phyloP scores from a whole-genome alignment of 768 basidiomycete species.

The Trametes meyenii region DNA sequence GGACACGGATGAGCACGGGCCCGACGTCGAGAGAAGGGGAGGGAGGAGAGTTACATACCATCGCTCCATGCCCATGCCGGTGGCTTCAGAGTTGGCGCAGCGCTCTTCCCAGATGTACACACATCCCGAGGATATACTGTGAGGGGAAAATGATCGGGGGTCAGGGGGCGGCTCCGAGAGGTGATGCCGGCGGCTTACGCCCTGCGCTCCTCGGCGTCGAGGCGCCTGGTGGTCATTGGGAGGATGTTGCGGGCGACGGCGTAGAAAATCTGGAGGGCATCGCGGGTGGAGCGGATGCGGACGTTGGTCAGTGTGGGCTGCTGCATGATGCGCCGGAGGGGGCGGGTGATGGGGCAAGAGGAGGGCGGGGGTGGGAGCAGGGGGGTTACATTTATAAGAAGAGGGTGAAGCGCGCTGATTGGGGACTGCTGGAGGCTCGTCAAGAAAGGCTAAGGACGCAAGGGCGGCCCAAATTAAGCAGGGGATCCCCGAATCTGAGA shows the following conservation, averaged over 20 bases:
- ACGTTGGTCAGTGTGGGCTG: slow-evolving; percentile 75
- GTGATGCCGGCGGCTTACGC: slow-evolving; percentile 22
- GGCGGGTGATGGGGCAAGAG: slow-evolving; percentile 27
- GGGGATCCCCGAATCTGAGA: slow-evolving; percentile 36
- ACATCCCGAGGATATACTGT: slow-evolving; percentile 65
- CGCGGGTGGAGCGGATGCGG: slow-evolving; percentile 75
- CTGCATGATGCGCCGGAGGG: slow-evolving; percentile 53
- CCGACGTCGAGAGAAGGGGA: slow-evolving; percentile 3
- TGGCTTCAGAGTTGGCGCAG: slow-evolving; percentile 77
- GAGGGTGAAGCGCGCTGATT: slow-evolving; percentile 12
- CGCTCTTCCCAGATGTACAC: slow-evolving; percentile 92
- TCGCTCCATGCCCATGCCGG: slow-evolving; percentile 85
- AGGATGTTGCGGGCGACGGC: slow-evolving; percentile 70
- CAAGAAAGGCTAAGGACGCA: slow-evolving; percentile 20
- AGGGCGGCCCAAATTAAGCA: slow-evolving; percentile 20
- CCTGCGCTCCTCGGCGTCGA: slow-evolving; percentile 78
- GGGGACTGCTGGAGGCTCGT: not conserved
- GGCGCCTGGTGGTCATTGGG: slow-evolving; percentile 77
- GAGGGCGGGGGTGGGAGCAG: slow-evolving; percentile 22
- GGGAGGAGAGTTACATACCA: slow-evolving; percentile 65
- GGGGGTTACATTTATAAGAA: slow-evolving; percentile 35
- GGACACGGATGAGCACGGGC: not conserved
- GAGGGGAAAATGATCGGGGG: not conserved
- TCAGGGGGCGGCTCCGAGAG: not conserved
- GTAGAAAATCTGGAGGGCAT: slow-evolving; percentile 81